Base-by-base conservation (phyloP, 148 eudicot genomes). In the Rhododendron kiyosumense region DNA sequence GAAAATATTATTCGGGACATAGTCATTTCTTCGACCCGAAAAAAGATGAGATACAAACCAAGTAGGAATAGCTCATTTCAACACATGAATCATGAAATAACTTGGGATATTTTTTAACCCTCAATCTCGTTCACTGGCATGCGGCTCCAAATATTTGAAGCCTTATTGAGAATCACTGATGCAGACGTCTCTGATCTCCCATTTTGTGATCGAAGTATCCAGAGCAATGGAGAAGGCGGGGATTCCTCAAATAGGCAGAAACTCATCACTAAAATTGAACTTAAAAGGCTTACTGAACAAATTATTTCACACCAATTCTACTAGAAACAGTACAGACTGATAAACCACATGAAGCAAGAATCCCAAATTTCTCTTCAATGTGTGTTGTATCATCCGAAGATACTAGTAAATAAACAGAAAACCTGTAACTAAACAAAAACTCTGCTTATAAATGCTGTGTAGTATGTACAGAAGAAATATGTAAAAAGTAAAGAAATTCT, bases 381-480 rank as follows among this genome's bases (percentile, higher is more conserved):
- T 61, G 45, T 36, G 41, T 34, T 14, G n/a, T 57, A 48, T 49
- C 26, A n/a, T 49, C 30, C 1, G 22, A 81, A 22, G 54, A 18
- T 36, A 57, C 10, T 32, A 1, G 43, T 81, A 32, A 17, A 61
- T 24, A 81, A 10, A 36, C 18, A 36, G 28, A 38, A 69, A 61
- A 61, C 4, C 8, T 8, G 57, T 34, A 38, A 9, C 18, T 13
- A 61, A 83, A 49, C 77, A 83, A 63, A 83, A 65, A 45, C 48
- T n/a, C 49, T 61, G 30, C 54, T 13, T 24, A 8, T n/a, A 38
- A 22, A 54, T 34, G 18, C 85, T 26, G 6, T 54, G 61, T 54
- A 54, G 22, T 54, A 84, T 83, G 85, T 73, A 84, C 80, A 73
- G 41, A 67, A 69, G 9, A 69, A 67, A 59, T 15, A 43, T 38